Percentiles rank a stretch among this genome's conserved stretches.
These are phyloP conservation scores for Trichopus zeylanicus DNA, from an alignment of 116 monocot genomes.

Conservation along the genomic window DNA sequence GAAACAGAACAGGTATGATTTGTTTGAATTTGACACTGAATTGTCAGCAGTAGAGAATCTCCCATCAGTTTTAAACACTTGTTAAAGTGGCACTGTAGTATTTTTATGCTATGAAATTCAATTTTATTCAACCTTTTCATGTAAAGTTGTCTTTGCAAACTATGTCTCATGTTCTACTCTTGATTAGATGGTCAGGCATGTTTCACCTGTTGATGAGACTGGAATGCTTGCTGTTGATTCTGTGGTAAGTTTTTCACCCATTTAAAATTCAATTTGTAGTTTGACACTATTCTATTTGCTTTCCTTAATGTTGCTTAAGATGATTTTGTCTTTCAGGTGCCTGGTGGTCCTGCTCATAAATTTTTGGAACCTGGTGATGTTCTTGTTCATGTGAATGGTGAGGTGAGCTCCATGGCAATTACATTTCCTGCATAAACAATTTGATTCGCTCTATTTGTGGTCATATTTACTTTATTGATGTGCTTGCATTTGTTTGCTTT, in stretches of 20 bases:
- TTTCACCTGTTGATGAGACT: constrained; percentile 60
- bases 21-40: background rate
- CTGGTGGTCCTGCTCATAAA: constrained; percentile 87
- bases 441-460: background rate
- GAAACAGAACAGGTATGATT: constrained; percentile 75
- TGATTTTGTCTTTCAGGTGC: constrained; percentile 45
- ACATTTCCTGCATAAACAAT: background rate
- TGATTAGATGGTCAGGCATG: constrained; percentile 68
- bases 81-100: too few relatives aligned
- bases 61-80: too few relatives aligned
- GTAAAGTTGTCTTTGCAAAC: background rate
- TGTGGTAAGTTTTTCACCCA: constrained; percentile 45
- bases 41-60: background rate
- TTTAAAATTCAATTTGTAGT: too few relatives aligned
- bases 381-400: constrained; percentile 63
- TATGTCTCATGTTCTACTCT: background rate
- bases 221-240: constrained; percentile 97
- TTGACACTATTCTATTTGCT: too few relatives aligned
- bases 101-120: background rate
- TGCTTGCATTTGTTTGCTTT: too few relatives aligned
- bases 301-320: too few relatives aligned
- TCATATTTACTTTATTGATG: too few relatives aligned
- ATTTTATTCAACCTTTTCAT: background rate
- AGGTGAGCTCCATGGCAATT: constrained; percentile 20
- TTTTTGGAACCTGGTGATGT: constrained; percentile 89